These are phyloP conservation scores for Chaetomium fimeti DNA, from an alignment of 495 filamentous ascomycete genomes.

Conservation along the genomic window DNA sequence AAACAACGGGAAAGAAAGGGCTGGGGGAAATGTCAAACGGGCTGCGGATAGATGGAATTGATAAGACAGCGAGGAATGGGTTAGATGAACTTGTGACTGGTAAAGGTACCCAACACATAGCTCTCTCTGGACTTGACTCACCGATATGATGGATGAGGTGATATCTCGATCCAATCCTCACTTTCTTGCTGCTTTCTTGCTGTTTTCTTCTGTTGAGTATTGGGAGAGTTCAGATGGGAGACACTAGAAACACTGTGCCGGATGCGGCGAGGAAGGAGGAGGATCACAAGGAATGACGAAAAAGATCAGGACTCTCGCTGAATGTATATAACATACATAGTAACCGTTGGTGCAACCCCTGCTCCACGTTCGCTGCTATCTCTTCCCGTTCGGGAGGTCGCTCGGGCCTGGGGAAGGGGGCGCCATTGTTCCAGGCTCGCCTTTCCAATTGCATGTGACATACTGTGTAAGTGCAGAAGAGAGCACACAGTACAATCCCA, in stretches of 20 bases:
- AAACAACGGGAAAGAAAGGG: constrained; percentile 2
- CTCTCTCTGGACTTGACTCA: neutral
- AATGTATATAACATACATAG: neutral
- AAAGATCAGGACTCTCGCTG: constrained; percentile 19
- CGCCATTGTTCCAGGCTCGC: constrained; percentile 17
- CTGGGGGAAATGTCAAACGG: constrained; percentile 8
- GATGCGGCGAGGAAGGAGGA: constrained; percentile 11
- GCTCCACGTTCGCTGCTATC: constrained; percentile 4
- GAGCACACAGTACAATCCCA: no score
- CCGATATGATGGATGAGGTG: neutral
- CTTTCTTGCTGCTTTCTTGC: neutral
- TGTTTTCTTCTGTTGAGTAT: neutral
- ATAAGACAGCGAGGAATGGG: constrained; percentile 1
- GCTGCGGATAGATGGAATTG: constrained; percentile 20
- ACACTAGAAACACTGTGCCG: constrained; percentile 10
- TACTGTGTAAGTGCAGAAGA: neutral
- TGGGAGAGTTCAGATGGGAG: neutral
- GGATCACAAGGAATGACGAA: constrained; percentile 13
- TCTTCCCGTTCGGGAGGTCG: neutral
- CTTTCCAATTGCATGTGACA: constrained; percentile 21
- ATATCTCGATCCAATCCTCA: neutral
- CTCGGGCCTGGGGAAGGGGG: constrained; percentile 17
- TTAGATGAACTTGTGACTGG: no score
- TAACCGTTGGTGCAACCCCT: neutral
- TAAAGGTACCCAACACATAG: neutral